Evolutionary conservation across 495 filamentous ascomycete species (phyloP).

Genomic region (Sphaerosporella brunnea): DNA sequence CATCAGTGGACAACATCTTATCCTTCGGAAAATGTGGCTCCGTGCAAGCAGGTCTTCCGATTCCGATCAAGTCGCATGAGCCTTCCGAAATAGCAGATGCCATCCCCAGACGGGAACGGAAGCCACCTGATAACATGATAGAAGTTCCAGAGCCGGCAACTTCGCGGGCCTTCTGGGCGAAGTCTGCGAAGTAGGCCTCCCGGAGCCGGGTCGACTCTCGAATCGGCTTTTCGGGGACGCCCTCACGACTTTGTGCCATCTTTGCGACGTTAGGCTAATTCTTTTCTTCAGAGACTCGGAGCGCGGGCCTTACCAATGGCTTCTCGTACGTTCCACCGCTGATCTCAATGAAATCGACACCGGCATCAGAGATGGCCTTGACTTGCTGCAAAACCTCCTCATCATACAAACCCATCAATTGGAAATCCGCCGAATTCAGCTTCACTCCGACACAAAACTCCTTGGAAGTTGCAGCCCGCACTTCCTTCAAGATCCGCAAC

Average conservation of each 20-base stretch:
- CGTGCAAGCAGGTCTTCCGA: slow-evolving; percentile 37
- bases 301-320: slow-evolving; percentile 34
- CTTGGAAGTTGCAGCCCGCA: slow-evolving; percentile 31
- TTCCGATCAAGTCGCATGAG: slow-evolving; percentile 42
- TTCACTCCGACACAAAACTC: slow-evolving; percentile 43
- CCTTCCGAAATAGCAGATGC: slow-evolving; percentile 34
- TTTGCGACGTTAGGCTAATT: slow-evolving; percentile 23
- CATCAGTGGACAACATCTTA: slow-evolving; percentile 35
- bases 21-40: slow-evolving; percentile 34
- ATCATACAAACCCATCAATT: slow-evolving; percentile 29
- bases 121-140: slow-evolving; percentile 37
- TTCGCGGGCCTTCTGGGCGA: slow-evolving; percentile 45
- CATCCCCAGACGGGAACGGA: slow-evolving; percentile 39
- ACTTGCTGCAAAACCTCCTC: slow-evolving; percentile 38
- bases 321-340: slow-evolving; percentile 43
- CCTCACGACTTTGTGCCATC: slow-evolving; percentile 61
- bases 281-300: slow-evolving; percentile 37
- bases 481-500: slow-evolving; percentile 31
- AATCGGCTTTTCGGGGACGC: slow-evolving; percentile 49
- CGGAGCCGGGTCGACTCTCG: slow-evolving; percentile 53
- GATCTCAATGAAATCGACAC: slow-evolving; percentile 47
- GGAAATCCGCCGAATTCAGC: slow-evolving; percentile 43
- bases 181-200: slow-evolving; percentile 70
- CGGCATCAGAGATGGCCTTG: slow-evolving; percentile 33
- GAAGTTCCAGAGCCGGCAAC: slow-evolving; percentile 38